These are phyloP conservation scores for Circinella minor DNA, from an alignment of 371 early-diverging fungal species.

Conservation along the genomic window DNA sequence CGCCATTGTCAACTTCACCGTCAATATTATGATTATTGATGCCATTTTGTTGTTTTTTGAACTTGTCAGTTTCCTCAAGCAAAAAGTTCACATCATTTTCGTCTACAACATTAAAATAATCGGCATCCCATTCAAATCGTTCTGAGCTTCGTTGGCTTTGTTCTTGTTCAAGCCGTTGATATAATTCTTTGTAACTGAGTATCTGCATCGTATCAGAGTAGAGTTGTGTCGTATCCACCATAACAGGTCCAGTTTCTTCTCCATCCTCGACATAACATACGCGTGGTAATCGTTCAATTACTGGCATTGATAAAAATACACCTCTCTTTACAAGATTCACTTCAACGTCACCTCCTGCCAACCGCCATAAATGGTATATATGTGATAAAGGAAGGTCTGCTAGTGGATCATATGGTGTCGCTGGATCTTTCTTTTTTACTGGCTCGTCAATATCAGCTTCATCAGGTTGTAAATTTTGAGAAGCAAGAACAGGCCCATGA, in stretches of 20 bases:
- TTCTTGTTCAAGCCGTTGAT: conserved; percentile 47
- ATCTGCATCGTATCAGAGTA: conserved; percentile 58
- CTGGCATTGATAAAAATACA: conserved; percentile 60
- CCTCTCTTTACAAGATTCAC: conserved; percentile 60
- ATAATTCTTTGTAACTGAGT: conserved; percentile 61
- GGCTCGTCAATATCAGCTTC: conserved; percentile 20
- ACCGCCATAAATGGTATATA: conserved; percentile 66
- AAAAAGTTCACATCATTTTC: conserved; percentile 70
- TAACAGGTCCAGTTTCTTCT: conserved; percentile 47
- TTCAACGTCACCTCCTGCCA: conserved; percentile 73
- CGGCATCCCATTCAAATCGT: conserved; percentile 65
- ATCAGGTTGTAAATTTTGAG: conserved; percentile 39
- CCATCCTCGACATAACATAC: conserved; percentile 50
- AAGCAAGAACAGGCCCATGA: conserved; percentile 41
- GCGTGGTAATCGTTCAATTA: conserved; percentile 64
- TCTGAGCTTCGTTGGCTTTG: conserved; percentile 16
- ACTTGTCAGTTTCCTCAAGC: conserved; percentile 29
- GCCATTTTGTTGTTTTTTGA: not conserved
- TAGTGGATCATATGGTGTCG: conserved; percentile 4
- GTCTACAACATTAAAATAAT: conserved; percentile 67
- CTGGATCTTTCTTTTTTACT: not conserved
- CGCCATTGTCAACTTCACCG: too few species aligned
- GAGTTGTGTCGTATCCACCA: conserved; percentile 51
- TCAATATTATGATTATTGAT: conserved; percentile 10
- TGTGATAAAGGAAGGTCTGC: conserved; percentile 44